Base-by-base conservation (phyloP, 352 stramenopile genomes). In the Blastocystis sp. region DNA sequence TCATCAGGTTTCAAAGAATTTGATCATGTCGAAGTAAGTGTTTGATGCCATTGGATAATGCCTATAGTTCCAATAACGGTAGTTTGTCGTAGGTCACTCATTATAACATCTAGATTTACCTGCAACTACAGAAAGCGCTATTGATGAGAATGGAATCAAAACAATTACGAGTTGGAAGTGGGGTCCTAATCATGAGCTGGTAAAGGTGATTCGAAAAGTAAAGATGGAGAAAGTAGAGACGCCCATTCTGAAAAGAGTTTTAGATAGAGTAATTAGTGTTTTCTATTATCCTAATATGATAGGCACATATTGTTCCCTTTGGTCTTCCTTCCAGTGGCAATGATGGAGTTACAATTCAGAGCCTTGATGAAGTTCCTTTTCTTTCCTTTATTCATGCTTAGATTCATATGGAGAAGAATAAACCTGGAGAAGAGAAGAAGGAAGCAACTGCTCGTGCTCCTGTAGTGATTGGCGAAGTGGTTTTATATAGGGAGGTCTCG, bases 111-210 rank as follows among this genome's bases (percentile, higher is more conserved):
- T 84, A 84, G 73, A 84, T 69, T 51, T 68, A 53, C 73, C 73
- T 19, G 51, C n/a, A 24, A 62, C 48, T 3, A 66, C 17, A 42
- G 33, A 66, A 24, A 66, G 66, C 15, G 19, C 24, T 17, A 68
- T 64, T n/a, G 73, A 84, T 64, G 73, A 84, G 51, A 68, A 84
- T 48, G 73, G 73, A 33, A 69, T 84, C n/a, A 64, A 40, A 24
- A 84, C 73, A 9, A 68, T 69, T n/a, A 40, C 37, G 22, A 84
- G 73, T 30, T 84, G 44, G 24, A 84, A 84, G 73, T 84, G 59
- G 30, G 59, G 59, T 48, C n/a, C 35, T 17, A 56, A 68, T 27
- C 17, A 53, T 3, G 44, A 84, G 30, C 44, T 27, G 19, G 53
- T 84, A 27, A 84, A 84, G 73, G 53, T 60, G 6, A 84, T 57